These are phyloP conservation scores for Emergomyces orientalis DNA, from an alignment of 2,329 filamentous ascomycete genomes.

Conservation along the genomic window DNA sequence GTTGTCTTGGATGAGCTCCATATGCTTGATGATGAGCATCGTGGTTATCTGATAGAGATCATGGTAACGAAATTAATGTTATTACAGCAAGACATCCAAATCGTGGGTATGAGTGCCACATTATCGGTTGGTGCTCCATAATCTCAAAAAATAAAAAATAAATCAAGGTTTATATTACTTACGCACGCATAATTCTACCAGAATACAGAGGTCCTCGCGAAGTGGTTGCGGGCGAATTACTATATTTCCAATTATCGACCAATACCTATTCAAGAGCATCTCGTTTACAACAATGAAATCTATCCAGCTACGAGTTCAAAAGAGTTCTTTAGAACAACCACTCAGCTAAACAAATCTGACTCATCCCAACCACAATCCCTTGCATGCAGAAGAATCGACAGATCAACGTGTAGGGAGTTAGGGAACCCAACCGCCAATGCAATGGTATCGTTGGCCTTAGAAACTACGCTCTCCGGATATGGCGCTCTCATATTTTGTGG, in stretches of 20 bases:
- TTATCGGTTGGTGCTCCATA: slow-evolving; percentile 45
- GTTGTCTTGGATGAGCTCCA: slow-evolving; percentile 72
- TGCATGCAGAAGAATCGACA: slow-evolving; percentile 40
- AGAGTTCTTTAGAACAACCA: slow-evolving; percentile 49
- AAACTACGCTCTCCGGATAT: slow-evolving; percentile 59
- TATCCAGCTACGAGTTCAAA: slow-evolving; percentile 54
- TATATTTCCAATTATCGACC: slow-evolving; percentile 66
- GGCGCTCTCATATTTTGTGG: slow-evolving; percentile 66
- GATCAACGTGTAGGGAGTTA: slow-evolving; percentile 53
- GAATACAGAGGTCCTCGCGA: slow-evolving; percentile 61
- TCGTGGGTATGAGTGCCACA: slow-evolving; percentile 73
- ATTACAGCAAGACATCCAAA: slow-evolving; percentile 57
- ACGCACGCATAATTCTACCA: slow-evolving; percentile 23
- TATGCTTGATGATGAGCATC: slow-evolving; percentile 67
- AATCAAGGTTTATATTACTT: not conserved
- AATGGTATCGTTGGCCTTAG: slow-evolving; percentile 59
- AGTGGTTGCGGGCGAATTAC: slow-evolving; percentile 61
- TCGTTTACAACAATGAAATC: slow-evolving; percentile 61
- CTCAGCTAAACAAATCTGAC: slow-evolving; percentile 37
- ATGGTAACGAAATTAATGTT: slow-evolving; percentile 65
- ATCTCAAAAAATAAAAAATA: not conserved
- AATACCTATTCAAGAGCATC: slow-evolving; percentile 64
- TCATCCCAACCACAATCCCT: slow-evolving; percentile 25
- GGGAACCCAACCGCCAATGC: slow-evolving; percentile 58
- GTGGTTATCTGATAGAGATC: slow-evolving; percentile 66